Evolutionary conservation across 1,139 yeast species (phyloP).

Genomic region (Kodamaea fungicola): DNA sequence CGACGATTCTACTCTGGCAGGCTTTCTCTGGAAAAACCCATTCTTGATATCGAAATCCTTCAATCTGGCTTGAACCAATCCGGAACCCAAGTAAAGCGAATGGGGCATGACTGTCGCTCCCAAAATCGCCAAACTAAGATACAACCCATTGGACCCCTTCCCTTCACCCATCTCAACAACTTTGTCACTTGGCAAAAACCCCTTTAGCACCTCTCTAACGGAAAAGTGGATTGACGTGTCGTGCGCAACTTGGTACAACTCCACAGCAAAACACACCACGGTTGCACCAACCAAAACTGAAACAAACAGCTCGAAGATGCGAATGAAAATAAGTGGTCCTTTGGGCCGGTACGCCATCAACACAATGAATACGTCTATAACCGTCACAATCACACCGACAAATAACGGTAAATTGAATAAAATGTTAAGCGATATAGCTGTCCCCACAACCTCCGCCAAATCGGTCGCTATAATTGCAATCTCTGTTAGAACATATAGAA

Average conservation of each 20-base stretch:
- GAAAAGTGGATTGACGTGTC: conserved; percentile 48
- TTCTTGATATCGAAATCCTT: conserved; percentile 72
- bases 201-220: conserved; percentile 55
- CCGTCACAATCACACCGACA: conserved; percentile 77
- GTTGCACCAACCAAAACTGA: conserved; percentile 75
- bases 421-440: conserved; percentile 85
- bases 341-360: conserved; percentile 87
- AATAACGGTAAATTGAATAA: conserved; percentile 73
- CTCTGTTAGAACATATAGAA: conserved; percentile 64
- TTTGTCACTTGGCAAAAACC: conserved; percentile 74
- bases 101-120: conserved; percentile 99
- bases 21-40: conserved; percentile 38
- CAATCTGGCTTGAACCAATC: conserved; percentile 86
- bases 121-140: conserved; percentile 81
- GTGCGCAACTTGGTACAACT: conserved; percentile 64
- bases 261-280: conserved; percentile 79
- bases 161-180: conserved; percentile 58
- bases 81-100: conserved; percentile 85
- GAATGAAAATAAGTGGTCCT: conserved; percentile 72
- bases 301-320: conserved; percentile 82
- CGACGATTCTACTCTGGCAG: background rate
- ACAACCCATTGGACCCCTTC: conserved; percentile 69
- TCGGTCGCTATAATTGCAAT: conserved; percentile 78
- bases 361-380: conserved; percentile 79
- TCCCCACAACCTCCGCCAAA: conserved; percentile 84